Base-by-base conservation (phyloP, 2,329 filamentous ascomycete species). In the Cordyceps javanica region DNA sequence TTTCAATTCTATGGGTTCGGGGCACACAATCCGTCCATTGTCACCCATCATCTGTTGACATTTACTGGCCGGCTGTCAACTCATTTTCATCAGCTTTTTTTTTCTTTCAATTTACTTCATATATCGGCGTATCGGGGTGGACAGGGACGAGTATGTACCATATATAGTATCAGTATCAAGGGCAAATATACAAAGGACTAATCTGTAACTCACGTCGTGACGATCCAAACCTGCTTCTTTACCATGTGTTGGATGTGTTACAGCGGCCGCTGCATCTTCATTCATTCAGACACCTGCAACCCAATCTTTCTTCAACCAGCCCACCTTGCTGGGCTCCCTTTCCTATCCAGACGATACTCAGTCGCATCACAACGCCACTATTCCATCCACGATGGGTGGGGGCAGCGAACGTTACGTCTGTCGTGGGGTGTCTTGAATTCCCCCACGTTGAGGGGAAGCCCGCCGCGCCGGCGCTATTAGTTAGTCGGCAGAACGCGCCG, bases 381-480 rank as follows among this genome's bases (percentile, higher is more conserved):
- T 3, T 7, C 10, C 3, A 19, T 19, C 16, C 30, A n/a, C 30
- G n/a, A 13, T 56, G 13, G 26, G 54, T 56, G 44, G 54, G 54
- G 53, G 45, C 26, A 25, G 54, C 54, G 13, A 41, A 56, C 54
- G 54, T 56, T 50, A 56, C 54, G 16, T 56, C 44, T 14, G 8
- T 50, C 44, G 26, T 50, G 36, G 54, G 26, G 45, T 48, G 23
- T 30, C 42, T 38, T 48, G n/a, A n/a, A 36, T 26, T 25, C 54
- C 54, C 54, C 54, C 53, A 56, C 54, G 44, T 49, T 55, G 42
- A 49, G 53, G n/a, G 44, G 44, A 49, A 41, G 41, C 16, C 19
- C 10, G 21, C 13, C 30, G 2, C n/a, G 52, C 36, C 19, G 14
- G 19, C 42, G 7, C 32, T 32, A 5, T 42, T 25, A 41, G 19